Evolutionary conservation across 768 basidiomycete genomes (phyloP), one percentile per base, ranked within the genome.

Genomic region (Panellus pusillus): DNA sequence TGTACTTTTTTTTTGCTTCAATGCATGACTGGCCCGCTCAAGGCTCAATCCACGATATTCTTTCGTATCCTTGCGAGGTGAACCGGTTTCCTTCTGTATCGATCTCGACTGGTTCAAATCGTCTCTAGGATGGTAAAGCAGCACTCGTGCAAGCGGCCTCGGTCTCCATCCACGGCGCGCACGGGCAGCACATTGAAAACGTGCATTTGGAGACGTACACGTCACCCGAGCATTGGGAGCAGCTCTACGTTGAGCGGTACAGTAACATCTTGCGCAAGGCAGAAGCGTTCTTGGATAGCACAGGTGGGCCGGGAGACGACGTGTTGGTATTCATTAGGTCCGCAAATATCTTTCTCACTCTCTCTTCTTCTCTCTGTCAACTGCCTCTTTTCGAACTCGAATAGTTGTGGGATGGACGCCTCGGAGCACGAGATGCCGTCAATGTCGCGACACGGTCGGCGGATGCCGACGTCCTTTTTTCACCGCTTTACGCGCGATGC

Each of bases 401-500:
- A 9, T 29, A 95, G 93, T 60, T 92, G 91, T 57, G 96, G 96
- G 1, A 93, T 98, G 72, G 96, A 99, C 61, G 95, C 95, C 0
- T 91, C 87, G 47, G 89, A 94, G 65, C 93, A 97, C 63, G 96
- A 99, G 65, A 85, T 87, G 57, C 73, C 81, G 12, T 86, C 84
- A 3, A 99, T 99, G 96, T 93, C 91, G 20, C 77, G 96, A 14
- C 95, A 99, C 65, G 79, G 82, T 35, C 85, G 93, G n/a, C 88
- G 87, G 57, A 92, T 98, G 0, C 95, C 95, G 0, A 77, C 84
- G 0, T 83, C 84, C 0, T 97, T 97, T 69, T 98, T 89, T 68
- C 73, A 87, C 61, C 86, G 82, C 9, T 96, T 98, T 63, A 84
- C 93, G 0, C 76, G 70, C 4, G 93, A 96, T 61, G 81, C 83